Conservation (phyloP, 2,329 filamentous ascomycete genomes). For the Xylariales sp. region DNA sequence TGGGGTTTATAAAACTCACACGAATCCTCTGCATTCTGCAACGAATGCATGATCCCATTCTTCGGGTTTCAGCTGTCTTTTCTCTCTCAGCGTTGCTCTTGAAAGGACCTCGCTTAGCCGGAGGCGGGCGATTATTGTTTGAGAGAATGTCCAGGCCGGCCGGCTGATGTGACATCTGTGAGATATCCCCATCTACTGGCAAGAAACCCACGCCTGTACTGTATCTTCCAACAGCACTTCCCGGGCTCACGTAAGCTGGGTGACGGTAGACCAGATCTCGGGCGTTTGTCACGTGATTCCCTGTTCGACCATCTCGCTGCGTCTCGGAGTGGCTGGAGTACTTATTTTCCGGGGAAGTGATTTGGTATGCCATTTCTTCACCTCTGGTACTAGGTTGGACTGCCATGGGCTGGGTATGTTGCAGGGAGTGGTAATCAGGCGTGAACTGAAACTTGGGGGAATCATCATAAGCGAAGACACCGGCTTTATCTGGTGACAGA, state of each 20-base stretch:
- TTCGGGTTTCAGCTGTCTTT: slow-evolving; percentile 52
- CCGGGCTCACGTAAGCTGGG: not conserved
- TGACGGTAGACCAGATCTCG: slow-evolving; percentile 1
- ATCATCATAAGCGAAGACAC: slow-evolving; percentile 26
- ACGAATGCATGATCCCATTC: slow-evolving; percentile 54
- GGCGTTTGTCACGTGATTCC: slow-evolving; percentile 14
- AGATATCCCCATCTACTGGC: slow-evolving; percentile 16
- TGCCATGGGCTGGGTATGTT: slow-evolving; percentile 25
- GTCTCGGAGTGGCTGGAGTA: slow-evolving; percentile 21
- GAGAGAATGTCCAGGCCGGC: slow-evolving; percentile 29
- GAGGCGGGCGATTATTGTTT: slow-evolving; percentile 30
- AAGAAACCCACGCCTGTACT: slow-evolving; percentile 11
- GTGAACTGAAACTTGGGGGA: slow-evolving; percentile 25
- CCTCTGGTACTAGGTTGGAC: slow-evolving; percentile 26
- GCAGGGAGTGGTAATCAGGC: slow-evolving; percentile 31
- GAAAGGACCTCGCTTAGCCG: slow-evolving; percentile 48
- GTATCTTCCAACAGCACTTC: slow-evolving; percentile 14
- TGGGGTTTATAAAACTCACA: slow-evolving; percentile 35
- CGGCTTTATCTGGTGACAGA: slow-evolving; percentile 20
- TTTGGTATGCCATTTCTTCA: slow-evolving; percentile 38
- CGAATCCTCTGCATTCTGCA: slow-evolving; percentile 60
- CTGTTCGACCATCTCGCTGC: slow-evolving; percentile 15
- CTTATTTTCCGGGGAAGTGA: slow-evolving; percentile 16
- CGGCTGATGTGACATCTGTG: slow-evolving; percentile 13
- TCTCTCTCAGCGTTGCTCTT: slow-evolving; percentile 46